Evolutionary conservation across 2,329 filamentous ascomycete genomes (phyloP).

Genomic region (Thelonectria discophora): DNA sequence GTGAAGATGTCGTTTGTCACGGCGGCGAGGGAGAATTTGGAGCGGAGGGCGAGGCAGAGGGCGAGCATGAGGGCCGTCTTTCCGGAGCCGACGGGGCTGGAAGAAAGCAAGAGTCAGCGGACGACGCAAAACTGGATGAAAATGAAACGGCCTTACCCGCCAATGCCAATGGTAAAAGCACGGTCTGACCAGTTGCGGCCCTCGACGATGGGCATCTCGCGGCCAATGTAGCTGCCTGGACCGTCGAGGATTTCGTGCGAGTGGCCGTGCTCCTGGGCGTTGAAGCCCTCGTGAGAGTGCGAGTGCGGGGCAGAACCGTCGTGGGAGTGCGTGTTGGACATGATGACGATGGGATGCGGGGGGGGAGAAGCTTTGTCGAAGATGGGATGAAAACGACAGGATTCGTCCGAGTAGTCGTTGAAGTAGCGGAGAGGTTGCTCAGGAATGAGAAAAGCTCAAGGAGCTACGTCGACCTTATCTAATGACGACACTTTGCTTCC

Average conservation of each 20-base stretch:
- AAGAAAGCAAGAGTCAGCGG: background rate
- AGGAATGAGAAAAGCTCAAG: background rate
- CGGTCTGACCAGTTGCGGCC: conserved; percentile 87
- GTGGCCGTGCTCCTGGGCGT: conserved; percentile 83
- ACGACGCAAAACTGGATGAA: background rate
- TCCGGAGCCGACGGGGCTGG: conserved; percentile 91
- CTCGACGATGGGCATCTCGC: conserved; percentile 93
- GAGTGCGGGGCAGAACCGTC: conserved; percentile 64
- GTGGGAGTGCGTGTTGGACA: conserved; percentile 61
- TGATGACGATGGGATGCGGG: conserved; percentile 28
- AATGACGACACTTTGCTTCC: background rate
- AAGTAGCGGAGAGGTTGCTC: background rate
- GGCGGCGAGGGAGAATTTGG: conserved; percentile 85
- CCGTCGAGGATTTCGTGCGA: conserved; percentile 95
- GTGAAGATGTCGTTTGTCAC: conserved; percentile 99
- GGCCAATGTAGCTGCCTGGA: conserved; percentile 86
- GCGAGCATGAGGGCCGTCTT: conserved; percentile 98
- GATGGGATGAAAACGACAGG: background rate
- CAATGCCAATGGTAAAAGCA: conserved; percentile 97
- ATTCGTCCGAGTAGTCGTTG: background rate
- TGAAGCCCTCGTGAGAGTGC: conserved; percentile 63
- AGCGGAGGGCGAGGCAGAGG: conserved; percentile 84
- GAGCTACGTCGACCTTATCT: background rate
- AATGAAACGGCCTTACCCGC: conserved; percentile 72
- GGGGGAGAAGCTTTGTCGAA: background rate